Base-by-base conservation (phyloP, 805 yeast genomes). In the Kodamaea fukazawae region DNA sequence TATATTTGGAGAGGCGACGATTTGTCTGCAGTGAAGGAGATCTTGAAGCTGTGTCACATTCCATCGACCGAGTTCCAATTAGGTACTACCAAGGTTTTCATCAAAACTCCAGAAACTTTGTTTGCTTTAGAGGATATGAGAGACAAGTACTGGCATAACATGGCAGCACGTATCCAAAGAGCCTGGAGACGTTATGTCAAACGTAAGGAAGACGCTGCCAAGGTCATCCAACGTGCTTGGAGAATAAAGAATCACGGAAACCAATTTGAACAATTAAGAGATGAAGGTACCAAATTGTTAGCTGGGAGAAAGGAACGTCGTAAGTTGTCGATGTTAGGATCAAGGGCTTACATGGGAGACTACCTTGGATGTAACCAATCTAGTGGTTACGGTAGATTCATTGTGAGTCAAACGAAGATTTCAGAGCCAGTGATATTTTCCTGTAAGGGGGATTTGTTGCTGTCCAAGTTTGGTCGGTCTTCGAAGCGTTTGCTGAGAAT, bases 161-260 rank as follows among this genome's bases (percentile, higher is more conserved):
- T 93, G 95, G 99, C 99, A 4, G 90, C 96, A 3, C 79, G 95
- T 53, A 91, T 93, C 51, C 99, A 93, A 70, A 79, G 97, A 49
- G 98, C 99, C 3, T 89, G 97, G 86, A 78, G 99, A 69, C 73
- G 86, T 53, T 86, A 83, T 57, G 67, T 81, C 46, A 81, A 80
- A 61, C 75, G 86, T 56, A 82, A 90, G 66, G 84, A 82, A 41
- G 96, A 87, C 53, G 89, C 95, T 16, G 97, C 96, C 1, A 79
- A 76, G 43, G 75, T 73, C 38, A 79, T 88, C 31, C 97, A 90
- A 64, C 75, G 82, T 45, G 80, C 86, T 34, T 87, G 95, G 84
- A 79, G 93, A 60, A 83, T 78, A 44, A 78, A 81, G 55, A 79
- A 74, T 37, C 89, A 86, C 45, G 91, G 96, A 16, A 85, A 87